Percentiles rank a stretch among this genome's conserved stretches.
Evolutionary conservation across 169 alveolate genomes (phyloP).

Genomic region (Eimeria nieschulzi): DNA sequence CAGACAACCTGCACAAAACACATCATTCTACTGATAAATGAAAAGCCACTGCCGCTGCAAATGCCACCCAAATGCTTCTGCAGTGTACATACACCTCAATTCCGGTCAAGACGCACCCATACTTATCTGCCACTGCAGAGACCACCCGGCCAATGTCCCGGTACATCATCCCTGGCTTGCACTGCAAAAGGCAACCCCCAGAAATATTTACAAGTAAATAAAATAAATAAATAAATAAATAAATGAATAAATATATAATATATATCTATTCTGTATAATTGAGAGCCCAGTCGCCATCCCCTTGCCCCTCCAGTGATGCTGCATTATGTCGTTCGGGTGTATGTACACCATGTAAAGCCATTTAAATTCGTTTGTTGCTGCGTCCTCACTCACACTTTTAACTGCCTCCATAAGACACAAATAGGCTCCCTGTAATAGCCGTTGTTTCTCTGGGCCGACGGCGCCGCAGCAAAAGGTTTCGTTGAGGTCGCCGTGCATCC

Average conservation of each 20-base stretch:
- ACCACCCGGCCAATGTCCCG: constrained; percentile 96
- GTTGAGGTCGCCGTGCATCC: constrained; percentile 93
- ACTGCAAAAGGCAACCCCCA: constrained; percentile 73
- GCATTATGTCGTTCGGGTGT: neutral
- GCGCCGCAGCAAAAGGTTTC: constrained; percentile 97
- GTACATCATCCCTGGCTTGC: constrained; percentile 98
- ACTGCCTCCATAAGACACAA: constrained; percentile 82
- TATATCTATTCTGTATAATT: neutral
- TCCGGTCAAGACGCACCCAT: constrained; percentile 44
- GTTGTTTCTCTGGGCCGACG: constrained; percentile 83
- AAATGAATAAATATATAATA: neutral
- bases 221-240: neutral
- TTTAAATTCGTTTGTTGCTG: neutral
- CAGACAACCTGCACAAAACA: constrained; percentile 50
- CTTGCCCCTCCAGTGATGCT: no score
- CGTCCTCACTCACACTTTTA: constrained; percentile 33
- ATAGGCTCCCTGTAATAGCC: constrained; percentile 69
- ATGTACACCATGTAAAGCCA: neutral
- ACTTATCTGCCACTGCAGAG: constrained; percentile 84
- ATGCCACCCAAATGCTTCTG: neutral
- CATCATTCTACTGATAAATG: neutral
- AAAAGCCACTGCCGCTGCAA: neutral
- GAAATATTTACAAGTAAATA: neutral
- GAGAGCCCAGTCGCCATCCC: no score
- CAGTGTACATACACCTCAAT: neutral